Evolutionary conservation across 306 rosid species (phyloP).

Genomic region (Prunus dulcis): DNA sequence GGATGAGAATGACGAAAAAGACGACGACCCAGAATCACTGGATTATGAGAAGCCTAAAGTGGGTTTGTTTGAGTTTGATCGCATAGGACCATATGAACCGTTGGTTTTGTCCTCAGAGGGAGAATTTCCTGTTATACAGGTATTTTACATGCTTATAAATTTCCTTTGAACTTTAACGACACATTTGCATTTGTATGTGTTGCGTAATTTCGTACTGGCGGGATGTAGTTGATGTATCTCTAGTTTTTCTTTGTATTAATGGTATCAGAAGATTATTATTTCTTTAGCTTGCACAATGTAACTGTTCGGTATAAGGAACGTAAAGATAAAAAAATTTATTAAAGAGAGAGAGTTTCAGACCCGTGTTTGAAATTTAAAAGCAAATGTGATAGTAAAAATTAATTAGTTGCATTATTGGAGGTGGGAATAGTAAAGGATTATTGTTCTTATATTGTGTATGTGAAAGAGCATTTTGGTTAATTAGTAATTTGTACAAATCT

Average conservation of each 20-base stretch:
- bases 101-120: slow-evolving; percentile 53
- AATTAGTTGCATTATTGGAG: neutral
- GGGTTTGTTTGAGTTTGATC: slow-evolving; percentile 60
- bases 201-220: neutral
- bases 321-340: neutral
- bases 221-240: too few species aligned
- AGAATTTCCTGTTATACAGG: slow-evolving; percentile 64
- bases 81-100: slow-evolving; percentile 70
- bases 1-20: slow-evolving; percentile 15
- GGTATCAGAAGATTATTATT: neutral
- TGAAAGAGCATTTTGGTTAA: neutral
- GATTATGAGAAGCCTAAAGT: slow-evolving; percentile 27
- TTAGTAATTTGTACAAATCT: neutral
- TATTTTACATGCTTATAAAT: slow-evolving; percentile 11
- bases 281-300: neutral
- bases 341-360: neutral
- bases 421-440: neutral
- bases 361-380: neutral
- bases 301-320: neutral
- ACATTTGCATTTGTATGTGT: neutral
- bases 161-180: neutral
- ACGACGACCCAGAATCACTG: slow-evolving; percentile 31
- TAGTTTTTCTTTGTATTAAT: too few species aligned
- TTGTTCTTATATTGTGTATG: neutral
- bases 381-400: neutral